Percentiles rank a stretch among this genome's conserved stretches.
These are phyloP conservation scores for Kluyveromyces nonfermentans DNA, from an alignment of 805 yeast species.

Conservation along the genomic window DNA sequence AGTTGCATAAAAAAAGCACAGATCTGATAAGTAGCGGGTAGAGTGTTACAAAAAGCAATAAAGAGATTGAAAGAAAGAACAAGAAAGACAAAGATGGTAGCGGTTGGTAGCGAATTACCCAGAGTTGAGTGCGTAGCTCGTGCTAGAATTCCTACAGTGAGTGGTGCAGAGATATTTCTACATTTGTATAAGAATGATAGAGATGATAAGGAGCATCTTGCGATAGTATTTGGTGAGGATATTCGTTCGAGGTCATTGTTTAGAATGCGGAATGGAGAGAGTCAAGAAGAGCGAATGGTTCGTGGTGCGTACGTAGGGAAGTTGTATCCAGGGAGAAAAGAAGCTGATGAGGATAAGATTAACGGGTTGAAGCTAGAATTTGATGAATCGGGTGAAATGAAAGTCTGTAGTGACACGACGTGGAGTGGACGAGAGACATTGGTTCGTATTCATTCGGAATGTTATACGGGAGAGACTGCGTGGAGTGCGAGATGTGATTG, in stretches of 20 bases:
- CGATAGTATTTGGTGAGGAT: slow-evolving; percentile 92
- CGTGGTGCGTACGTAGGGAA: slow-evolving; percentile 95
- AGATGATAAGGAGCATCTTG: slow-evolving; percentile 90
- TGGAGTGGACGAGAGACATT: slow-evolving; percentile 36
- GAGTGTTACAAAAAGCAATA: not conserved
- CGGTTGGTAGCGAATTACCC: slow-evolving; percentile 39
- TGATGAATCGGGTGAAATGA: slow-evolving; percentile 32
- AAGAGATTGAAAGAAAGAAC: not conserved
- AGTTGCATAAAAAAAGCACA: not conserved
- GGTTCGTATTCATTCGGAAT: slow-evolving; percentile 91
- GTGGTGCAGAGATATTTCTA: slow-evolving; percentile 87
- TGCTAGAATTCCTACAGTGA: slow-evolving; percentile 93
- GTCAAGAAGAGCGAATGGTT: slow-evolving; percentile 94
- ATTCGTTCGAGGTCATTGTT: slow-evolving; percentile 72
- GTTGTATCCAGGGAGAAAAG: slow-evolving; percentile 72
- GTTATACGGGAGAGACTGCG: slow-evolving; percentile 98
- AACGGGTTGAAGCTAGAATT: slow-evolving; percentile 33
- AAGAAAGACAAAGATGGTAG: not conserved
- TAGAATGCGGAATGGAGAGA: slow-evolving; percentile 49
- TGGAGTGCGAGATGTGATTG: slow-evolving; percentile 99
- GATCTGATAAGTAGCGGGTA: not conserved
- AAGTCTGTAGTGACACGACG: slow-evolving; percentile 14
- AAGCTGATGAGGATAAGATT: slow-evolving; percentile 54
- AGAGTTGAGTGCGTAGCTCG: slow-evolving; percentile 80
- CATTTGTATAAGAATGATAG: slow-evolving; percentile 80